Percentiles rank a stretch among this genome's conserved stretches.
Conservation (phyloP, 805 yeast species). For the Pichia membranifaciens region DNA sequence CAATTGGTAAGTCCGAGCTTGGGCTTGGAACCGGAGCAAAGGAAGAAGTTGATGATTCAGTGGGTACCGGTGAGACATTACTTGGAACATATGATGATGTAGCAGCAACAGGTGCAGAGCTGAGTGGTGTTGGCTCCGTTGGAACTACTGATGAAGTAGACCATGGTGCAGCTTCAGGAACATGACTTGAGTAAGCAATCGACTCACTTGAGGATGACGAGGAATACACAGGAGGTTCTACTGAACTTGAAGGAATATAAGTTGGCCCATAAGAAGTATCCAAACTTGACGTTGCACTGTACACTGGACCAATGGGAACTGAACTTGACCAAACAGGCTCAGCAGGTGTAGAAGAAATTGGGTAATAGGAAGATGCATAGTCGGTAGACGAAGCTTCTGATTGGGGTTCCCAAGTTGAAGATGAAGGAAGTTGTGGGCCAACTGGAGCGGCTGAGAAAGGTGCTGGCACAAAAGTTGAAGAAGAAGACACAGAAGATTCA, state of each 20-base stretch:
- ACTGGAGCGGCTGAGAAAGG: not conserved
- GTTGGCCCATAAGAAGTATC: too few relatives aligned
- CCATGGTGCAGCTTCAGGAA: too few relatives aligned
- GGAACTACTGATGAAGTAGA: not conserved
- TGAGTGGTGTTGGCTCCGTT: not conserved
- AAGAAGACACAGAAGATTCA: not conserved
- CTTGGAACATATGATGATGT: not conserved
- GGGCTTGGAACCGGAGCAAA: not conserved
- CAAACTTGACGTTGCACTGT: too few relatives aligned
- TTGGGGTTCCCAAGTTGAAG: not conserved
- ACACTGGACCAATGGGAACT: too few relatives aligned
- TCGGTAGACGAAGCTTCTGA: too few relatives aligned
- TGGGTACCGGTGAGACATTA: not conserved
- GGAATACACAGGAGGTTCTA: too few relatives aligned
- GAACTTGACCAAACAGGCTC: too few relatives aligned
- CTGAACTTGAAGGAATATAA: too few relatives aligned
- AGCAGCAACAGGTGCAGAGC: not conserved
- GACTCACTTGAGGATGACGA: too few relatives aligned
- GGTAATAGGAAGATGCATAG: too few relatives aligned
- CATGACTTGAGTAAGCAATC: too few relatives aligned
- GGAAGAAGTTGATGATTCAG: not conserved
- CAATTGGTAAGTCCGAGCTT: not conserved
- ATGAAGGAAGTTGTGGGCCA: not conserved
- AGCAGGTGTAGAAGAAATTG: too few relatives aligned
- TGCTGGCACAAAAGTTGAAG: not conserved